A percentile compares a stretch with the other conserved stretches of the same genome.
Evolutionary conservation across 345 rosid genomes (phyloP).

Genomic region (Bretschneidera sinensis): DNA sequence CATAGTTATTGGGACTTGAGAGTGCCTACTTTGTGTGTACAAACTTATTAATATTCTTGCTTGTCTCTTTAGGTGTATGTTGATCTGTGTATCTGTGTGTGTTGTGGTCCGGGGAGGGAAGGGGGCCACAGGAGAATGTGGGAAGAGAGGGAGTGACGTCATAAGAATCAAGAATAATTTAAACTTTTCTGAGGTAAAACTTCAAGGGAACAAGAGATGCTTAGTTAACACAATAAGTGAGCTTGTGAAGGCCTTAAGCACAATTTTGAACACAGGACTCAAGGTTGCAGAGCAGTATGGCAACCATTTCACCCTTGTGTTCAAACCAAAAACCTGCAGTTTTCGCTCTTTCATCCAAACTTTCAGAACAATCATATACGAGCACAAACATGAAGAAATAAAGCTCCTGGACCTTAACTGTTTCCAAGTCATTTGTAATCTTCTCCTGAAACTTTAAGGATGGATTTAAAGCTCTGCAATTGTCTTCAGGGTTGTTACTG

Average conservation of each 20-base stretch:
- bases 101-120: no score
- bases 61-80: no score
- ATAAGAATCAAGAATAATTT: no score
- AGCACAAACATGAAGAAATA: constrained; percentile 8
- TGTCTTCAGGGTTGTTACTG: constrained; percentile 10
- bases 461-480: constrained; percentile 11
- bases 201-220: neutral
- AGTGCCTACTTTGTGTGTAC: no score
- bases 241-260: neutral
- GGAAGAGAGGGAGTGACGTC: no score
- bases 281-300: neutral
- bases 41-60: no score
- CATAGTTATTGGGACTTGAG: no score
- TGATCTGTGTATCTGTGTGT: no score
- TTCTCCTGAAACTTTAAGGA: constrained; percentile 30
- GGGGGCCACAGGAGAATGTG: no score
- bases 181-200: no score
- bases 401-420: constrained; percentile 29
- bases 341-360: neutral
- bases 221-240: neutral
- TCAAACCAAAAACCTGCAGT: no score
- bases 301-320: no score
- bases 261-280: neutral
- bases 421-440: constrained; percentile 16
- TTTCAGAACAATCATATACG: neutral